Conservation (phyloP, 2,329 filamentous ascomycete species). For the Sphaerulina populicola region DNA sequence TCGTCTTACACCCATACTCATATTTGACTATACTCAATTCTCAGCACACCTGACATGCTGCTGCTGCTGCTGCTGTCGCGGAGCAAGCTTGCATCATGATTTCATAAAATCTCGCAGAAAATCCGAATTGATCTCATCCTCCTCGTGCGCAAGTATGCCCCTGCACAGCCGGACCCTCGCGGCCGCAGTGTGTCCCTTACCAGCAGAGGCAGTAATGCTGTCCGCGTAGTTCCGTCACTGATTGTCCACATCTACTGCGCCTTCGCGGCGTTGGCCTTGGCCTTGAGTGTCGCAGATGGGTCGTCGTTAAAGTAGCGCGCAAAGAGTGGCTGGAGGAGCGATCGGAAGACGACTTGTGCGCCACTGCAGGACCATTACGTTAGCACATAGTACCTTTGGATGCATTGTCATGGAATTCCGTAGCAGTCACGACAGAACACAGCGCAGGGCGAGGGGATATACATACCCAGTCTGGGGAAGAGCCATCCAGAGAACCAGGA, state of each 20-base stretch:
- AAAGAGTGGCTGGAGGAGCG: conserved; percentile 84
- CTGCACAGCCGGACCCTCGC: not conserved
- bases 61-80: not conserved
- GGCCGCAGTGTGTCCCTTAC: not conserved
- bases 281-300: conserved; percentile 76
- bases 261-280: conserved; percentile 48
- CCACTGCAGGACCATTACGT: conserved; percentile 51
- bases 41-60: not conserved
- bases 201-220: not conserved
- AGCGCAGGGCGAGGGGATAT: conserved; percentile 4
- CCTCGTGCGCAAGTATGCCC: not conserved
- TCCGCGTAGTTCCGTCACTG: not conserved
- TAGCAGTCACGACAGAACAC: not conserved
- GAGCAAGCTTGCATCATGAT: not conserved
- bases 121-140: too few relatives aligned
- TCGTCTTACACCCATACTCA: conserved; percentile 1
- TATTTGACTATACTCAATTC: conserved; percentile 4
- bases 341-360: conserved; percentile 93
- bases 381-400: conserved; percentile 10
- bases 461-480: conserved; percentile 87
- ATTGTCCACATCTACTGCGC: conserved; percentile 20
- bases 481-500: conserved; percentile 94
- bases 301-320: conserved; percentile 74
- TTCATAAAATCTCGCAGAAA: not conserved
- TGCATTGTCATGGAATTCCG: not conserved